Conservation (phyloP, 139 green algal species). For the Chlorella sp. region DNA sequence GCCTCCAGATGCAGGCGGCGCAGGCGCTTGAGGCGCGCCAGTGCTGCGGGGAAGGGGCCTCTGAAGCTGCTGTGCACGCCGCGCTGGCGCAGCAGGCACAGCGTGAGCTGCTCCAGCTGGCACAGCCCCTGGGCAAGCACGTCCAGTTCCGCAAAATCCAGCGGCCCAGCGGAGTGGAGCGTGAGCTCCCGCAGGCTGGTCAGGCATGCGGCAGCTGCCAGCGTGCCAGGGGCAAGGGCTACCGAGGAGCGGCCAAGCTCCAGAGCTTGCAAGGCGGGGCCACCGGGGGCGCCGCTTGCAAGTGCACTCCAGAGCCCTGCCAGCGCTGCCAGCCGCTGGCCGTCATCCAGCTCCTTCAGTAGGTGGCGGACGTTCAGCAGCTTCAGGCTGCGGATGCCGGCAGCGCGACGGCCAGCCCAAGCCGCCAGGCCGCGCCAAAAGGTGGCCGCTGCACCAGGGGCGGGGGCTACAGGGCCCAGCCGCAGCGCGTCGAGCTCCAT, state of each 20-base stretch:
- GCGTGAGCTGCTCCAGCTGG: not conserved
- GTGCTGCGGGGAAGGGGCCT: slow-evolving; percentile 5
- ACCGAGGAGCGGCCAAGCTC: not conserved
- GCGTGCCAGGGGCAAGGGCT: not conserved
- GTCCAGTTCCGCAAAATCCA: not conserved
- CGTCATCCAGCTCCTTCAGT: not conserved
- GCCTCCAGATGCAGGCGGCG: not conserved
- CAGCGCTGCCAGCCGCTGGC: not conserved
- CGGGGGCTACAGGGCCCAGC: not conserved
- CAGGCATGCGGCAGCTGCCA: not conserved
- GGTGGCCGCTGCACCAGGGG: not conserved
- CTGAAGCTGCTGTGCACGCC: not conserved
- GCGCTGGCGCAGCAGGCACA: slow-evolving; percentile 8
- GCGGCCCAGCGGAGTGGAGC: not conserved
- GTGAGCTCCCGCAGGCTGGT: not conserved
- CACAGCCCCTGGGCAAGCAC: not conserved
- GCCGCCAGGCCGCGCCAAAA: slow-evolving; percentile 1
- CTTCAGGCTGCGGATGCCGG: slow-evolving; percentile 5
- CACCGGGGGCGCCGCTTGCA: not conserved
- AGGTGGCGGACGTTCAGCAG: slow-evolving; percentile 17
- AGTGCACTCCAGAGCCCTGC: not conserved
- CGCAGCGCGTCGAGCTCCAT: slow-evolving; percentile 14
- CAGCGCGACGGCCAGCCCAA: not conserved
- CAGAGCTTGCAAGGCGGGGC: not conserved
- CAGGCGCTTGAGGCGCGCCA: slow-evolving; percentile 4